phyloP scores from a whole-genome alignment of 192 early-diverging fungal species.

The Piromyces finnis region DNA sequence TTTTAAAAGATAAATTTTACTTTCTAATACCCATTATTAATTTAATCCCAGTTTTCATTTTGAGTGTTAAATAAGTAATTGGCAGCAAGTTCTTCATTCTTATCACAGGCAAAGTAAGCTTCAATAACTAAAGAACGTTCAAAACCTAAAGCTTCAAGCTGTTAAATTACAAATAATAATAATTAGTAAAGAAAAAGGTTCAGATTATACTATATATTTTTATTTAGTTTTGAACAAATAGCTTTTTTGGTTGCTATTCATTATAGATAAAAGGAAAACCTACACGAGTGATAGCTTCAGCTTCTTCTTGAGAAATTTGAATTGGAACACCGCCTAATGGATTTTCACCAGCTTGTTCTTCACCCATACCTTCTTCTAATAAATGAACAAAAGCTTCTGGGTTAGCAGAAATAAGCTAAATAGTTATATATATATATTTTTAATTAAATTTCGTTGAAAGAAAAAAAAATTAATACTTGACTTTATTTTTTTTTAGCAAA shows the following conservation, averaged over 20 bases:
- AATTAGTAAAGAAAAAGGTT: no score
- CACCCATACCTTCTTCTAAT: background rate
- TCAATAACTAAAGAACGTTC: slow-evolving; percentile 63
- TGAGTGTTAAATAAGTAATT: slow-evolving; percentile 74
- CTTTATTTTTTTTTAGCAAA: no score
- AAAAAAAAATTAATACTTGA: no score
- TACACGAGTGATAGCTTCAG: background rate
- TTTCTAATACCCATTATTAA: no score
- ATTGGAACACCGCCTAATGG: background rate
- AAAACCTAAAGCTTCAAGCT: slow-evolving; percentile 76
- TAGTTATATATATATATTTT: background rate
- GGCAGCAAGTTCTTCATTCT: slow-evolving; percentile 91
- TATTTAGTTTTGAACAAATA: no score
- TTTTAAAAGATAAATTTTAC: no score
- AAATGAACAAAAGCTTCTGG: background rate
- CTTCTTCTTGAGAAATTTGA: background rate
- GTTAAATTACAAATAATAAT: background rate
- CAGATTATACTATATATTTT: no score
- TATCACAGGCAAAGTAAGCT: slow-evolving; percentile 93
- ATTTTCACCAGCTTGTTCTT: background rate
- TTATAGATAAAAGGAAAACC: background rate
- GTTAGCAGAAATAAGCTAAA: background rate
- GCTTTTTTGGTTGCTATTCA: no score
- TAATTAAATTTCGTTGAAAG: no score
- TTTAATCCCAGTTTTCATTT: no score